These are phyloP conservation scores for Kwoniella pini DNA, from an alignment of 768 basidiomycete genomes.

Conservation along the genomic window DNA sequence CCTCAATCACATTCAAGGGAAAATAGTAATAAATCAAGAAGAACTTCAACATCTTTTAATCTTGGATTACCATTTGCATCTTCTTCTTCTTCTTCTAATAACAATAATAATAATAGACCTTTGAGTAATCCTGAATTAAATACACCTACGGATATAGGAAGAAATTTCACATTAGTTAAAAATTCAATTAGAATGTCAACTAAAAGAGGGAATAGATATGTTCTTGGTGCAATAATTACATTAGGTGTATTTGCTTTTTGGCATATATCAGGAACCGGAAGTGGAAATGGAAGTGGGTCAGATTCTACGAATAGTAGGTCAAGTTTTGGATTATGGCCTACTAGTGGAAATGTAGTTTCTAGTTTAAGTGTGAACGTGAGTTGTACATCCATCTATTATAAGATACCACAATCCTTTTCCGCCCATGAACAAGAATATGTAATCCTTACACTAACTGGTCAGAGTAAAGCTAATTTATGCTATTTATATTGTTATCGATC, in stretches of 20 bases:
- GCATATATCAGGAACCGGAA: background rate
- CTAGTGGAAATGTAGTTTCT: background rate
- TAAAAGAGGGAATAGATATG: slow-evolving; percentile 19
- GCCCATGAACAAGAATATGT: too few species aligned
- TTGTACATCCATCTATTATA: too few species aligned
- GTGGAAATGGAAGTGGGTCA: background rate
- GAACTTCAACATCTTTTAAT: too few species aligned
- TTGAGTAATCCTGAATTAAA: background rate
- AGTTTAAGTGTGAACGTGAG: background rate
- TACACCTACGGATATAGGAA: background rate
- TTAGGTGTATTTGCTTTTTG: slow-evolving; percentile 10
- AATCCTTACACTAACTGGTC: too few species aligned
- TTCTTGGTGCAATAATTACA: slow-evolving; percentile 4
- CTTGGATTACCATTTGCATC: too few species aligned
- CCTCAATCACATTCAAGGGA: slow-evolving; percentile 20
- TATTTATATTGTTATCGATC: background rate
- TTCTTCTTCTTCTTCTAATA: too few species aligned
- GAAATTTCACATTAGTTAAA: background rate
- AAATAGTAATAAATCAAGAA: slow-evolving; percentile 11
- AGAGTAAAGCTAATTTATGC: background rate
- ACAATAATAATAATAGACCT: too few species aligned
- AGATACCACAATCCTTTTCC: too few species aligned
- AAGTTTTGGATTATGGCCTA: slow-evolving; percentile 4
- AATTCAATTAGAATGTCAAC: slow-evolving; percentile 15
- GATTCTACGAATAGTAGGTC: background rate